Evolutionary conservation across 225 moss, liverwort and hornwort species (phyloP).

Genomic region (Sphagnum contortum): DNA sequence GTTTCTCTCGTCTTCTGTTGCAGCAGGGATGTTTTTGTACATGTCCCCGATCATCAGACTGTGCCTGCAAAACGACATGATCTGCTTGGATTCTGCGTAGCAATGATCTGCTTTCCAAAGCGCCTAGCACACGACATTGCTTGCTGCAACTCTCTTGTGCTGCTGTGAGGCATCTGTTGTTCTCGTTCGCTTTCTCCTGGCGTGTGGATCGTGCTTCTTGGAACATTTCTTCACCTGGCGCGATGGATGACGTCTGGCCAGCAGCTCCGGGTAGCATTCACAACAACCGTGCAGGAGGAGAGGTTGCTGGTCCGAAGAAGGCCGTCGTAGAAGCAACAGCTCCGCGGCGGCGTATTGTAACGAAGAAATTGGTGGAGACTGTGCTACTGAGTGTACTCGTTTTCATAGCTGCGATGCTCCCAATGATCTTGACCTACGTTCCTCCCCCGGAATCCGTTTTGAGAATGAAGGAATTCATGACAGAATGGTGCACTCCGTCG

Average conservation of each 20-base stretch:
- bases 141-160: too few relatives aligned
- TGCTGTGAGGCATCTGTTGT: too few relatives aligned
- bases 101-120: too few relatives aligned
- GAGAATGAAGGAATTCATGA: background rate
- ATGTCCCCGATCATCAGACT: too few relatives aligned
- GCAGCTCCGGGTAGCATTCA: background rate
- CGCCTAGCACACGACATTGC: too few relatives aligned
- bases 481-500: background rate
- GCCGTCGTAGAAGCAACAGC: background rate
- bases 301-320: background rate
- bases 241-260: conserved; percentile 1
- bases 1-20: too few relatives aligned
- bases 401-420: conserved; percentile 1
- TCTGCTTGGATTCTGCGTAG: too few relatives aligned
- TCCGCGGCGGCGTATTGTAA: background rate
- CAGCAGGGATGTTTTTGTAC: too few relatives aligned
- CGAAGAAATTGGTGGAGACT: background rate
- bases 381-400: background rate
- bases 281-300: background rate
- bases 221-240: background rate
- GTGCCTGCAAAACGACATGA: too few relatives aligned
- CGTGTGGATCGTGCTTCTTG: too few relatives aligned
- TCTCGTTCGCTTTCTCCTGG: too few relatives aligned
- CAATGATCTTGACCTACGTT: background rate
- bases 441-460: background rate